Evolutionary conservation across 257 asterid species (phyloP), one percentile per base, ranked within the genome.

Genomic region (Nicotiana noctiflora): DNA sequence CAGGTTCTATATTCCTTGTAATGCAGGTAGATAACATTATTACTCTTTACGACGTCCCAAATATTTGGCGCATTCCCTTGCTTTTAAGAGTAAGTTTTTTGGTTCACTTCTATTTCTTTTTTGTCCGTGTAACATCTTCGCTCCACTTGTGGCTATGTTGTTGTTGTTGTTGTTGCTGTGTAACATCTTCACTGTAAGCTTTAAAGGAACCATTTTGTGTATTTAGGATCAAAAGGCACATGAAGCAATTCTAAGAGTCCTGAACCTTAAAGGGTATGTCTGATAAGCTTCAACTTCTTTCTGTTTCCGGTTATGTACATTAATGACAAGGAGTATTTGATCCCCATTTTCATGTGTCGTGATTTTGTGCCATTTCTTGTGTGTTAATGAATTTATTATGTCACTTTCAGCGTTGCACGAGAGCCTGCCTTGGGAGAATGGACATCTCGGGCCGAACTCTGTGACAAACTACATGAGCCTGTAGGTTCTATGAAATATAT

Each of bases 171-270:
- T n/a, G n/a, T n/a, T n/a, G n/a, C n/a, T 78, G 7, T 66, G 0
- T 62, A 19, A 14, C 60, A 62, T 84, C 62, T 37, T 79, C 52
- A 60, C 31, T 40, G 4, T 25, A 46, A 44, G 61, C 79, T 76
- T 64, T 67, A 21, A 55, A 56, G 34, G 76, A 37, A 53, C 74
- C 66, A 5, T 21, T 21, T 59, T 75, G 79, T 82, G 81, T 57
- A 70, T 83, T 34, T 80, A 95, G 98, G 93, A 91, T 19, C 98
- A 95, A 88, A 95, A 92, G 88, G 98, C 94, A 70, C 98, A 95
- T 87, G 93, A 91, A 86, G 95, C 98, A 77, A 93, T 95, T 85
- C 83, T 93, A 88, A 92, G 89, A 87, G 98, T 86, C 88, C 85
- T 95, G 86, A 90, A 92, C 76, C 90, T 92, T 76, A 83, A 83